Base-by-base conservation (phyloP, 306 rosid species). In the Corylus heterophylla region DNA sequence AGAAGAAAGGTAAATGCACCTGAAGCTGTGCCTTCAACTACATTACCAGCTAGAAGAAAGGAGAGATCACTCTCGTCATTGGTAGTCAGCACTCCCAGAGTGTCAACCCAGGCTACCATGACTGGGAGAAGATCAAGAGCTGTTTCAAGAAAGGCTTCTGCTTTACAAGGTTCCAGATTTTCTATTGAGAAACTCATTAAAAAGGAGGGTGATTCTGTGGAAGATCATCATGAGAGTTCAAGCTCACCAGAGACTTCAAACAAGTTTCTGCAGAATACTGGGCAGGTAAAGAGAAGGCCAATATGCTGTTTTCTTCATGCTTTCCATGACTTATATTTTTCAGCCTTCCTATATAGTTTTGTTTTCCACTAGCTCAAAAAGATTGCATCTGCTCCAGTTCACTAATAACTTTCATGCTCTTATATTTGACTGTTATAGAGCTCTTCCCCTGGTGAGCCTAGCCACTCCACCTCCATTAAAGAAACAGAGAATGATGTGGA, bases 11-110 rank as follows among this genome's bases (percentile, higher is more conserved):
- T 74, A 44, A 88, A 82, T 51, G 87, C 85, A 62, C 89, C 94
- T 56, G 98, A 91, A 86, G 77, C 81, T 82, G 82, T 50, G 64
- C 71, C 90, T 55, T 82, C 94, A 37, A 83, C 73, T 61, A 67
- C 92, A 68, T 54, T 90, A 51, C 97, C 98, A 4, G 90, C 88
- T 27, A 91, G 87, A 86, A 89, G 98, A 88, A 95, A 95, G 87
- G 99, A 95, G 80, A 91, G 98, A 83, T 95, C 97, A 31, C 98
- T 95, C 70, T 95, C 98, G 1, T 95, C 98, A 58, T 82, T 95
- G 88, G 99, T 91, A 80, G 95, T 95, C 76, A 88, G 80, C 87
- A 89, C 97, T 79, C 99, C 99, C 16, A 91, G 89, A 89, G 98
- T 91, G 70, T 85, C 98, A 29, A 58, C 89, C 39, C 91, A 89